These are phyloP conservation scores for Corymbia maculata DNA, from an alignment of 345 rosid genomes.

Conservation along the genomic window DNA sequence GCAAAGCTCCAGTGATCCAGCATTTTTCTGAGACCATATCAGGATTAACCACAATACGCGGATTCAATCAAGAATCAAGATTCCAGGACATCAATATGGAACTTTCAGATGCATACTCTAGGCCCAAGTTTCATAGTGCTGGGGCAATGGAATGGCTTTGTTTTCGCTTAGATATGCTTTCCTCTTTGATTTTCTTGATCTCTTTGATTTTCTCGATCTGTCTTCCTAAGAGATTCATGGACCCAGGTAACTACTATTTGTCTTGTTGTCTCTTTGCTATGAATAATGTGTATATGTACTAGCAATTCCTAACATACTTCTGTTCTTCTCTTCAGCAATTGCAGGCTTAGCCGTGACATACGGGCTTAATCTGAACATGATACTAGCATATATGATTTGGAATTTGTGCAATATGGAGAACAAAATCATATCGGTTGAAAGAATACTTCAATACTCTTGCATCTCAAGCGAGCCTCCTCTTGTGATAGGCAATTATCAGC, in stretches of 20 bases:
- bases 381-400: conserved; percentile 8
- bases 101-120: conserved; percentile 35
- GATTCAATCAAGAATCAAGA: conserved; percentile 62
- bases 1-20: conserved; percentile 67
- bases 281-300: background rate
- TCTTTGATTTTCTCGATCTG: conserved; percentile 53
- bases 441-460: conserved; percentile 41
- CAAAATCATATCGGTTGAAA: conserved; percentile 5
- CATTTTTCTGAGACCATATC: conserved; percentile 72
- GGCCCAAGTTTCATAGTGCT: conserved; percentile 37
- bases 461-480: conserved; percentile 79
- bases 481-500: conserved; percentile 42
- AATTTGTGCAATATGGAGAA: conserved; percentile 9
- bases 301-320: background rate
- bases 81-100: conserved; percentile 46
- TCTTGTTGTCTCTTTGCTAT: background rate
- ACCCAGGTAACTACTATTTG: conserved; percentile 36
- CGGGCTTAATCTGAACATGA: conserved; percentile 1
- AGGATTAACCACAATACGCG: conserved; percentile 55
- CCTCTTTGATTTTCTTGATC: conserved; percentile 52
- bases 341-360: conserved; percentile 8
- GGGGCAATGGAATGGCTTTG: conserved; percentile 73
- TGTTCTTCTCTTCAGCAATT: conserved; percentile 13
- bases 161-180: conserved; percentile 58
- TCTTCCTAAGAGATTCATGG: conserved; percentile 36